Evolutionary conservation across 371 early-diverging fungal species (phyloP), one percentile per base, ranked within the genome.

Genomic region (Zychaea mexicana): DNA sequence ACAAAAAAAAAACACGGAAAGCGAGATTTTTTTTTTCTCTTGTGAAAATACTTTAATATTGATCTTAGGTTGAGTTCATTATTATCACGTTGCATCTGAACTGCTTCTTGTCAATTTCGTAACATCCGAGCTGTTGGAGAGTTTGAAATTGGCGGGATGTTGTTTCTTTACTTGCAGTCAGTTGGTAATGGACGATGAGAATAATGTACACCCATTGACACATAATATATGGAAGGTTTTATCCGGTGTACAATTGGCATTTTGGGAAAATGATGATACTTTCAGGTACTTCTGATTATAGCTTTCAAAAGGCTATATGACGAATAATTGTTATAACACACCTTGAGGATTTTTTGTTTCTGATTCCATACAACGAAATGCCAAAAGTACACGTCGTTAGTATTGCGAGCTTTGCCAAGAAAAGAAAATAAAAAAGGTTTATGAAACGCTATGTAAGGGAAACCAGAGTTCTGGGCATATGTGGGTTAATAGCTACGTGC

Each of bases 271-370:
- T 49, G 49, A 49, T 49, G 49, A 49, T 49, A 24, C 49, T 49
- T 42, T 49, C 49, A 49, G 49, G 49, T 49, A 49, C 49, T 49
- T 49, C 49, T 49, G 49, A 49, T 24, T 49, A 24, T 24, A 49
- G 7, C 49, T 24, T 3, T 24, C 0, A 49, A 8, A 8, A 24
- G n/a, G 24, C 4, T 49, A 5, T 49, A 49, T 49, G 49, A 49
- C 49, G 49, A 49, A 8, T 22, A 3, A 9, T 49, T 49, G 26
- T 49, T 22, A 22, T 22, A 42, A 33, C 5, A 42, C 42, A 42
- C 42, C 42, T 42, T 24, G 49, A 49, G 49, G 49, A 49, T 49
- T 49, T n/a, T n/a, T 17, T 24, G 24, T 24, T 19, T 49, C 49
- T 49, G 49, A 49, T 49, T 49, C 22, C 49, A 22, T 49, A 49